Conservation (phyloP, 768 basidiomycete species). For the Hericium coralloides region DNA sequence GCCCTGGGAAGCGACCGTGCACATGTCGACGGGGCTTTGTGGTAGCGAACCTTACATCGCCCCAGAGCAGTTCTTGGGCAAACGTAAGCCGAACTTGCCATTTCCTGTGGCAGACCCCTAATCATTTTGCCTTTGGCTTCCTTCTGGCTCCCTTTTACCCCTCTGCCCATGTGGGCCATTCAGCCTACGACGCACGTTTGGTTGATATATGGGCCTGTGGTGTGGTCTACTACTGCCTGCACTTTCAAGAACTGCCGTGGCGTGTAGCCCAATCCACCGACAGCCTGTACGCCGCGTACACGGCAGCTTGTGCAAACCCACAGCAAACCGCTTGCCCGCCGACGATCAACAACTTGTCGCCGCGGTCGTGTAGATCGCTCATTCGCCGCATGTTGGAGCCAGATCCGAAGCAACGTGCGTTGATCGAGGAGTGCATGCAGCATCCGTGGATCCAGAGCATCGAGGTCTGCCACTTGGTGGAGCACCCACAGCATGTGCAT, state of each 20-base stretch:
- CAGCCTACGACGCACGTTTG: conserved; percentile 93
- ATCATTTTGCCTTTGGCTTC: conserved; percentile 18
- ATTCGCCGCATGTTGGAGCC: conserved; percentile 95
- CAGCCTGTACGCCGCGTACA: conserved; percentile 73
- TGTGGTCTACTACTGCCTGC: conserved; percentile 97
- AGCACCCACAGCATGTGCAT: conserved; percentile 64
- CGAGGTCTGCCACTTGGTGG: conserved; percentile 69
- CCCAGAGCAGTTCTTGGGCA: conserved; percentile 92
- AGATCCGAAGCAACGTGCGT: conserved; percentile 64
- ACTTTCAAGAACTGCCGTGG: conserved; percentile 98
- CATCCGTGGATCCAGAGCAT: conserved; percentile 76
- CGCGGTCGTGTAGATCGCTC: conserved; percentile 73
- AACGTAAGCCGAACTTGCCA: conserved; percentile 64
- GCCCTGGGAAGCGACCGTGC: conserved; percentile 95
- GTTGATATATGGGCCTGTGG: conserved; percentile 98
- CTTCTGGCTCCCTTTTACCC: background rate
- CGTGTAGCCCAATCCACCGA: conserved; percentile 85
- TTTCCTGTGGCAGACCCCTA: conserved; percentile 29
- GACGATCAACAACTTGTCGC: conserved; percentile 85
- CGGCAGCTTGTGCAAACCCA: conserved; percentile 39
- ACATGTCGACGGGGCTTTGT: conserved; percentile 94
- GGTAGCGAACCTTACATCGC: conserved; percentile 99
- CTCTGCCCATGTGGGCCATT: background rate
- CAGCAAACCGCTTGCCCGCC: conserved; percentile 38
- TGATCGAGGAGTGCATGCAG: conserved; percentile 74